Evolutionary conservation across 768 basidiomycete genomes (phyloP).

Genomic region (Pulveroboletus ravenelii): DNA sequence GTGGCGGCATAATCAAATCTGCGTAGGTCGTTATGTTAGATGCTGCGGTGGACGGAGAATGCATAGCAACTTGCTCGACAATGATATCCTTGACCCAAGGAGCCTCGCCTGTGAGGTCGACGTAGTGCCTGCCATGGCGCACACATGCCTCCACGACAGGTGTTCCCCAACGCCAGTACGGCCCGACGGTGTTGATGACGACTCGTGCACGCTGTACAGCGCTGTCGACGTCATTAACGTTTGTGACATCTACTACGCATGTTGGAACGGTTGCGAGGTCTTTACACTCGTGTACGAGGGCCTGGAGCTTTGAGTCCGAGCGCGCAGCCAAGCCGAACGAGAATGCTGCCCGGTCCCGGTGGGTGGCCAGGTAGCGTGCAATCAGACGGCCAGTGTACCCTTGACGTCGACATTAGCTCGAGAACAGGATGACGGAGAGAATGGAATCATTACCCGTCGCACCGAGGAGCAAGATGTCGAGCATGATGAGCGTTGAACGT

Average conservation of each 20-base stretch:
- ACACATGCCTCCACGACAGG: slow-evolving; percentile 79
- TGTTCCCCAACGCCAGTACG: slow-evolving; percentile 69
- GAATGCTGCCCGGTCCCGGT: slow-evolving; percentile 57
- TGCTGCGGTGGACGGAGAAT: slow-evolving; percentile 2
- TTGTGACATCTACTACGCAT: slow-evolving; percentile 58
- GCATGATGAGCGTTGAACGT: slow-evolving; percentile 27
- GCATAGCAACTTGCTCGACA: slow-evolving; percentile 38
- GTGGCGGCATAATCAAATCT: slow-evolving; percentile 73
- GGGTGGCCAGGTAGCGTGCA: slow-evolving; percentile 57
- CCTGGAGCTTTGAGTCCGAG: slow-evolving; percentile 56
- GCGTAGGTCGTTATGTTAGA: slow-evolving; percentile 13
- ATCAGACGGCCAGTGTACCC: slow-evolving; percentile 72
- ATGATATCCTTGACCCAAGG: slow-evolving; percentile 65
- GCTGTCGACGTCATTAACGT: slow-evolving; percentile 47
- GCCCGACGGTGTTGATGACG: slow-evolving; percentile 75
- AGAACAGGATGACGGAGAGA: slow-evolving; percentile 1
- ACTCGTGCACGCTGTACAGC: slow-evolving; percentile 57
- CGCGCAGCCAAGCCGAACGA: slow-evolving; percentile 68
- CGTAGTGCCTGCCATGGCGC: slow-evolving; percentile 70
- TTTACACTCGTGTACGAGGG: slow-evolving; percentile 42
- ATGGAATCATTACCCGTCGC: slow-evolving; percentile 46
- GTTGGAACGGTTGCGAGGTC: slow-evolving; percentile 39
- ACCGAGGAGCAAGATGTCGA: slow-evolving; percentile 65
- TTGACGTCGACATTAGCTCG: slow-evolving; percentile 13
- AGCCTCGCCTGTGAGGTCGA: slow-evolving; percentile 77